Conservation (phyloP, 805 yeast genomes). For the Myxozyma geophila region DNA sequence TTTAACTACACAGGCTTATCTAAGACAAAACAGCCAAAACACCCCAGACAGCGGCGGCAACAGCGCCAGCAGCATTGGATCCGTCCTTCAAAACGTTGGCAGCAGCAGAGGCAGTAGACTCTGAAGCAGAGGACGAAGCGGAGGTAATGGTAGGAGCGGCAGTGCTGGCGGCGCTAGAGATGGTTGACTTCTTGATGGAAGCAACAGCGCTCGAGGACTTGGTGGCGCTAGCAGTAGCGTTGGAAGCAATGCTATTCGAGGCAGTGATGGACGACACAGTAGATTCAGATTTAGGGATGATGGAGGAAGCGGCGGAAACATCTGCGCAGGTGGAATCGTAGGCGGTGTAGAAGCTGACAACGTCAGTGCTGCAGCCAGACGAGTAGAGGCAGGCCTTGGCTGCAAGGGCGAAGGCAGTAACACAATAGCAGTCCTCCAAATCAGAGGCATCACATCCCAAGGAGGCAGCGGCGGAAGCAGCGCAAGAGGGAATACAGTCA, state of each 20-base stretch:
- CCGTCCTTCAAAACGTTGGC: not conserved
- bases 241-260: not conserved
- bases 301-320: not conserved
- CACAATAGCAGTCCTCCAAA: not conserved
- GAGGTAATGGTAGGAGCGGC: not conserved
- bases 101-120: not conserved
- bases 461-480: not conserved
- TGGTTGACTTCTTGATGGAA: no score
- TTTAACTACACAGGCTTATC: no score
- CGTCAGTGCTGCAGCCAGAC: not conserved
- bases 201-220: no score
- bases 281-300: not conserved
- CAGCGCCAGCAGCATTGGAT: not conserved
- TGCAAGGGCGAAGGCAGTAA: not conserved
- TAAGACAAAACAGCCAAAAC: not conserved
- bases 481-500: not conserved
- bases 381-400: not conserved
- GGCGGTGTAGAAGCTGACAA: not conserved
- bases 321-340: not conserved
- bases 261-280: not conserved
- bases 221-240: not conserved
- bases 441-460: not conserved
- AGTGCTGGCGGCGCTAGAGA: no score
- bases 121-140: not conserved
- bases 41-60: not conserved